phyloP scores from a whole-genome alignment of 75 land plant genomes.

The Pseudotsuga menziesii region DNA sequence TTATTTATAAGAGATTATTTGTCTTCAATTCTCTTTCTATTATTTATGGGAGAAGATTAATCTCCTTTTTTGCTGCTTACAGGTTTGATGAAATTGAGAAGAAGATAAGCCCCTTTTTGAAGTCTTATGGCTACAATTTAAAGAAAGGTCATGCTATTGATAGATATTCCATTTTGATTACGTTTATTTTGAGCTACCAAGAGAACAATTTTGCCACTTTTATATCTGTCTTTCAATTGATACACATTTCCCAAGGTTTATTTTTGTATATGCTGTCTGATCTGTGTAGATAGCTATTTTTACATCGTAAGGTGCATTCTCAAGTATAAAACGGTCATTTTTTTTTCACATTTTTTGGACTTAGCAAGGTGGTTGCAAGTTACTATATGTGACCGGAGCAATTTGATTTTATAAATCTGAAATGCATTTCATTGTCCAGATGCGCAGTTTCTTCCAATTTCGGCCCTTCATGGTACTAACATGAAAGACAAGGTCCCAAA shows the following conservation, averaged over 20 bases:
- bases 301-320: too few species aligned
- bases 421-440: slow-evolving; percentile 46
- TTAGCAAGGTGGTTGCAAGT: too few species aligned
- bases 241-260: too few species aligned
- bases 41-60: slow-evolving; percentile 1
- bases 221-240: too few species aligned
- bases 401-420: neutral
- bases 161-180: neutral
- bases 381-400: too few species aligned
- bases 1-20: neutral
- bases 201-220: too few species aligned
- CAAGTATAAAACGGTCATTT: too few species aligned
- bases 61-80: slow-evolving; percentile 5
- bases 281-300: too few species aligned
- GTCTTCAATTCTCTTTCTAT: neutral
- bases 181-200: neutral
- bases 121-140: slow-evolving; percentile 84
- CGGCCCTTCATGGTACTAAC: slow-evolving; percentile 81
- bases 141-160: slow-evolving; percentile 66
- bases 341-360: too few species aligned
- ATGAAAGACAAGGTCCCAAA: slow-evolving; percentile 64
- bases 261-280: too few species aligned
- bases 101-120: slow-evolving; percentile 81
- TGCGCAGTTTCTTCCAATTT: slow-evolving; percentile 88
- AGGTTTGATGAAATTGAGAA: slow-evolving; percentile 97